Base-by-base conservation (phyloP, 768 basidiomycete species). In the Boletellus ananas region DNA sequence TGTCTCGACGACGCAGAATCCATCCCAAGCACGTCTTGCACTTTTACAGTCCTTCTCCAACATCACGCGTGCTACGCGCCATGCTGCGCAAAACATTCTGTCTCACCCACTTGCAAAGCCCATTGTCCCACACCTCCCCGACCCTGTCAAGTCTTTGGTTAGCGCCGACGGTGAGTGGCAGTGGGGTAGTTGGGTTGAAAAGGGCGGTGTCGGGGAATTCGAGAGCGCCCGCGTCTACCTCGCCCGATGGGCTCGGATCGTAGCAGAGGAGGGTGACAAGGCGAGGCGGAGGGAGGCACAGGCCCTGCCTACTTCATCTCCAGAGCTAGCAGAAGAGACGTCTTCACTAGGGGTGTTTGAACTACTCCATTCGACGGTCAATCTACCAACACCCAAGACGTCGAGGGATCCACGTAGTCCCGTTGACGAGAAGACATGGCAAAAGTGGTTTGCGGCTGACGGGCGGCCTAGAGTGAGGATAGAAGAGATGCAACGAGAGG, bases 191-290 rank as follows among this genome's bases (percentile, higher is more conserved):
- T 92, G 90, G 90, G 89, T 91, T 0, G 91, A 94, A 67, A 89
- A 89, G 63, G 86, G 90, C 31, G 89, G 93, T 0, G 90, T 96
- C 3, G 93, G 92, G 6, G 94, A 96, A 65, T 98, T 95, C 65
- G 96, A 98, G 70, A 90, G 90, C 52, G 96, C 96, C 1, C 78
- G 94, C 5, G 90, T 98, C 7, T 98, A 98, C 66, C 80, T 99
- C 9, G 96, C 96, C 10, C 78, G 91, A 29, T 99, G 96, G 96
- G 96, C 96, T 4, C 78, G 94, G 43, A 88, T 93, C 51, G 96
- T 98, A 1, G 96, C 96, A 2, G 96, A 99, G 68, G 96, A 98
- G 65, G 96, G 96, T 16, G 96, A 99, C 67, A 79, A 91, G 14
- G 84, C 93, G 6, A 78, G 96, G 37, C 72, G 84, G 56, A 78